These are phyloP conservation scores for Pilasporangium apinafurcum DNA, from an alignment of 352 stramenopile species.

Conservation along the genomic window DNA sequence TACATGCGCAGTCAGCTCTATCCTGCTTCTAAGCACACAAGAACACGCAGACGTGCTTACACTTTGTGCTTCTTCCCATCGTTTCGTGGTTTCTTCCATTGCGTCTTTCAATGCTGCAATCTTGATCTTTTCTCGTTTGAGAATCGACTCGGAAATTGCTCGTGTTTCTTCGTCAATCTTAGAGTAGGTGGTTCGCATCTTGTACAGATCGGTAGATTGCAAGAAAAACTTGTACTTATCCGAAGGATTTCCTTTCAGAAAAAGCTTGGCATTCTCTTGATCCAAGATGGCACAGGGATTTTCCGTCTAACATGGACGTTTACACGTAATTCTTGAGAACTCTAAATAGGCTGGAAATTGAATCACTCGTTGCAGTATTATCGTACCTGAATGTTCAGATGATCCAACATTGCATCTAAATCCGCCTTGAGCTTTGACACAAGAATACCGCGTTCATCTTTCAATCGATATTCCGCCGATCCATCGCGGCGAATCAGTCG, in stretches of 20 bases:
- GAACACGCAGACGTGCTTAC: conserved; percentile 14
- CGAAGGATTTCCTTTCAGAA: conserved; percentile 90
- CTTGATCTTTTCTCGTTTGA: conserved; percentile 65
- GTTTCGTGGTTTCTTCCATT: conserved; percentile 57
- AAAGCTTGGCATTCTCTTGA: conserved; percentile 98
- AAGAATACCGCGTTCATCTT: conserved; percentile 43
- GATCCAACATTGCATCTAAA: conserved; percentile 91
- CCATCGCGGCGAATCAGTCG: conserved; percentile 84
- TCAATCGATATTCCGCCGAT: conserved; percentile 67
- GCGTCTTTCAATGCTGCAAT: conserved; percentile 43
- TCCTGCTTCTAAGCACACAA: not conserved
- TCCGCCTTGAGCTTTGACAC: conserved; percentile 89
- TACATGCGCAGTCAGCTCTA: not conserved
- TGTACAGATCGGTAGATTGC: conserved; percentile 93
- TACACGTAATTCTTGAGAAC: too few relatives aligned
- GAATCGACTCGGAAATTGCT: conserved; percentile 46
- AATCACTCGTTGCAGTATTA: too few relatives aligned
- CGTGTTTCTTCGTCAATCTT: conserved; percentile 84
- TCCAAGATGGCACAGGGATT: conserved; percentile 97
- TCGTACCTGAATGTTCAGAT: conserved; percentile 83
- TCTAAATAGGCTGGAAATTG: too few relatives aligned
- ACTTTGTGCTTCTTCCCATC: conserved; percentile 75
- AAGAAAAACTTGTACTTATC: conserved; percentile 98
- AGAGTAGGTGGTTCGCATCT: conserved; percentile 81
- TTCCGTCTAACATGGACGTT: too few relatives aligned